Conservation (phyloP, 2,329 filamentous ascomycete species). For the Ascosphaera apis region DNA sequence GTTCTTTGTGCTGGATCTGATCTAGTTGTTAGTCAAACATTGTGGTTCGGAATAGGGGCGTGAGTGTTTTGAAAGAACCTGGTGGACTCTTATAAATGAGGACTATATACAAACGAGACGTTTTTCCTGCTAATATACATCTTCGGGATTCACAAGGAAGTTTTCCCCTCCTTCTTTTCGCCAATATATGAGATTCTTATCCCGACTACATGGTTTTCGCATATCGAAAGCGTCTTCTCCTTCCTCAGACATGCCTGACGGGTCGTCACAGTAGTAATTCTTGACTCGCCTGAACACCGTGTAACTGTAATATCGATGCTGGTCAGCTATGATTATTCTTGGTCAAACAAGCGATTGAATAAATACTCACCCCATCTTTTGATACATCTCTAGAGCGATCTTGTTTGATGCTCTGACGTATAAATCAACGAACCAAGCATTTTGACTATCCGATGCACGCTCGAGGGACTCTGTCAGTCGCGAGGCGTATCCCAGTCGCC, state of each 20-base stretch:
- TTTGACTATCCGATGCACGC: slow-evolving; percentile 52
- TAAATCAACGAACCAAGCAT: slow-evolving; percentile 88
- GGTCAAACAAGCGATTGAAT: not conserved
- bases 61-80: too few species aligned
- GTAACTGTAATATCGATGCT: slow-evolving; percentile 25
- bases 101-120: too few species aligned
- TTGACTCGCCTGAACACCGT: slow-evolving; percentile 72
- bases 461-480: slow-evolving; percentile 64
- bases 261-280: slow-evolving; percentile 80
- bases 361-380: slow-evolving; percentile 48
- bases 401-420: slow-evolving; percentile 80
- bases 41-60: too few species aligned
- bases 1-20: too few species aligned
- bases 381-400: slow-evolving; percentile 72
- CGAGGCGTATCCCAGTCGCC: slow-evolving; percentile 68
- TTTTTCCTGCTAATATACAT: slow-evolving; percentile 44
- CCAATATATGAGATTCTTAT: slow-evolving; percentile 52
- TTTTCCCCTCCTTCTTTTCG: slow-evolving; percentile 52
- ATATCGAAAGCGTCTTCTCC: slow-evolving; percentile 90
- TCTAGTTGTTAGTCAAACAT: too few species aligned
- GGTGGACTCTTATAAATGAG: too few species aligned
- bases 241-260: slow-evolving; percentile 30
- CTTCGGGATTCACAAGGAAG: slow-evolving; percentile 53
- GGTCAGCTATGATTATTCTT: not conserved
- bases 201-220: slow-evolving; percentile 72